Evolutionary conservation across 257 asterid species (phyloP), one percentile per base, ranked within the genome.

Genomic region (Fraxinus pennsylvanica): DNA sequence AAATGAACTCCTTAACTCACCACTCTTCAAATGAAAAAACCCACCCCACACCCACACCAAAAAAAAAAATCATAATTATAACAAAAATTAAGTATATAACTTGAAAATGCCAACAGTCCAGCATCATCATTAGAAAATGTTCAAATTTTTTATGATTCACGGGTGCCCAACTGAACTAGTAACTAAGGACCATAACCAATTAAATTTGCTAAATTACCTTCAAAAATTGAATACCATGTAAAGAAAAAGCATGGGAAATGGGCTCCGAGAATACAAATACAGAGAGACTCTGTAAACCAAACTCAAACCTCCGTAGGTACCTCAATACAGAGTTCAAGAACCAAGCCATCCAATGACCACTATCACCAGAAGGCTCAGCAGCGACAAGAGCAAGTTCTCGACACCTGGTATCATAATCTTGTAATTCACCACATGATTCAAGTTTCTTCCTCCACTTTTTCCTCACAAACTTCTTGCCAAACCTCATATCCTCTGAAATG

Each of bases 391-490:
- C 76, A 68, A 89, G 86, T 67, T 69, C 82, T 13, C 39, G 72
- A 65, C 10, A 25, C 76, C 83, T 33, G 12, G 19, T 63, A 63
- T 45, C 52, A 43, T 43, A 68, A 19, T 29, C 27, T 75, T 22
- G 22, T 7, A 43, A 33, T 43, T 39, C 81, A 35, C 76, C 76
- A 29, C 72, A 17, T 54, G 68, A 36, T 33, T 70, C 85, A 5
- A 43, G 76, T 43, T 63, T 79, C 38, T 79, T 88, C 86, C 82
- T 84, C 96, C 88, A 87, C 47, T 78, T 86, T 72, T 78, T 88
- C 85, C 97, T 88, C 12, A 29, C 76, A 81, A 78, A 94, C 82
- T 88, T 86, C 86, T 85, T 92, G 21, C 89, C 94, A 81, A 66
- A 90, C 89, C 81, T 81, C 71, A 79, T 83, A 72, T 85, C 91